Percentiles rank a stretch among this genome's conserved stretches.
These are phyloP conservation scores for Taiwanofungus camphoratus DNA, from an alignment of 1,284 basidiomycete genomes.

Conservation along the genomic window DNA sequence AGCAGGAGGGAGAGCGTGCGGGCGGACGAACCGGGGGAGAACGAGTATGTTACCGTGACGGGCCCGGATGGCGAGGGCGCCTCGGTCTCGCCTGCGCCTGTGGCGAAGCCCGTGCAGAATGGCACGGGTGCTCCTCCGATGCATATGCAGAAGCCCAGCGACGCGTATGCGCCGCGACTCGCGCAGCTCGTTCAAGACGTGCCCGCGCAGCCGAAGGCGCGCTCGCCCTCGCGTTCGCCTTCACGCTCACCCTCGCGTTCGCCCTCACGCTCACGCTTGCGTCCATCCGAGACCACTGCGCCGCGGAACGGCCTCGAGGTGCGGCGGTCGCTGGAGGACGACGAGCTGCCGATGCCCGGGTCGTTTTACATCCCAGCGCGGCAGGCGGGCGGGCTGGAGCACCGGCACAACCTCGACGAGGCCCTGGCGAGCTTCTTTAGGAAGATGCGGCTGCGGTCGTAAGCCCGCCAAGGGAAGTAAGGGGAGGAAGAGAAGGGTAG, in stretches of 20 bases:
- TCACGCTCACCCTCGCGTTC: conserved; percentile 9
- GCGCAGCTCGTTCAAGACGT: too few relatives aligned
- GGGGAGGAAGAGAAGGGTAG: not conserved
- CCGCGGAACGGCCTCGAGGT: conserved; percentile 4
- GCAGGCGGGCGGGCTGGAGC: conserved; percentile 11
- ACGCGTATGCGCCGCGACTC: too few relatives aligned
- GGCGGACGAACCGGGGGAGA: conserved; percentile 21
- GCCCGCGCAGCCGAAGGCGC: too few relatives aligned
- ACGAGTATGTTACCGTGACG: conserved; percentile 25
- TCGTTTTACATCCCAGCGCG: conserved; percentile 33
- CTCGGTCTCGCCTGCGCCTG: not conserved
- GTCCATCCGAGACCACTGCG: too few relatives aligned
- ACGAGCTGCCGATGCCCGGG: conserved; percentile 42
- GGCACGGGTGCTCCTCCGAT: too few relatives aligned
- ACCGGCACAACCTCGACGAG: not conserved
- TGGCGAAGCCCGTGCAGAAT: too few relatives aligned
- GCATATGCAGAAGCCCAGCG: too few relatives aligned
- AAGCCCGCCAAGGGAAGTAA: not conserved
- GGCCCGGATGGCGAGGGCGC: conserved; percentile 22
- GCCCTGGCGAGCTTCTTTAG: conserved; percentile 1
- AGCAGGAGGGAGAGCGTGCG: not conserved
- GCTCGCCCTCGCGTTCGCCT: conserved; percentile 9
- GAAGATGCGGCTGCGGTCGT: not conserved
- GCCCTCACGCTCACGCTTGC: too few relatives aligned
- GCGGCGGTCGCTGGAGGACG: conserved; percentile 25